Conservation (phyloP, 2,329 filamentous ascomycete species). For the Phoma herbarum region DNA sequence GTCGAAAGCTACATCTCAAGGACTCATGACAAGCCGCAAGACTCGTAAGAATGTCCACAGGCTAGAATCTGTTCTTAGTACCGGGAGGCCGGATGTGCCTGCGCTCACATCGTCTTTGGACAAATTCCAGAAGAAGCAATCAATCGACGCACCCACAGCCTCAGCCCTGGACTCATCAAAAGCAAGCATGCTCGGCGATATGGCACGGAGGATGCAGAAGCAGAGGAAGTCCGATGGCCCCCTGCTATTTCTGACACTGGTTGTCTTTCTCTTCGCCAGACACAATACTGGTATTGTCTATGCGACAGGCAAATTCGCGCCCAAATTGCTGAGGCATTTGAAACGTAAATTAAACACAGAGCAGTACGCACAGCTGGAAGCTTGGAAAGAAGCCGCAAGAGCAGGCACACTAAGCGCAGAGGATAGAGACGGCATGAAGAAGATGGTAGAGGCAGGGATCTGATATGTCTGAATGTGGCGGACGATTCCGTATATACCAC, state of each 20-base stretch:
- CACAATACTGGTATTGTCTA: slow-evolving; percentile 48
- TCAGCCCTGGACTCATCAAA: slow-evolving; percentile 32
- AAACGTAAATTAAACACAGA: slow-evolving; percentile 34
- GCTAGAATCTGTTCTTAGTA: slow-evolving; percentile 35
- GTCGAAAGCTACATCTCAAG: slow-evolving; percentile 42
- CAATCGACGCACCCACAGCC: slow-evolving; percentile 23
- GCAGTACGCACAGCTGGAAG: slow-evolving; percentile 44
- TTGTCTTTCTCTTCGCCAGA: slow-evolving; percentile 46
- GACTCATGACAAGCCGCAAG: slow-evolving; percentile 42
- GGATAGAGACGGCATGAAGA: slow-evolving; percentile 47
- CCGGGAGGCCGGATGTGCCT: slow-evolving; percentile 24
- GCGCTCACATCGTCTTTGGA: slow-evolving; percentile 32
- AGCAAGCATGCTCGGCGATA: slow-evolving; percentile 40
- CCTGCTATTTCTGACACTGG: slow-evolving; percentile 48
- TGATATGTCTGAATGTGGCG: slow-evolving; percentile 1
- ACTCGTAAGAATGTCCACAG: slow-evolving; percentile 44
- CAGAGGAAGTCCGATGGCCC: slow-evolving; percentile 48
- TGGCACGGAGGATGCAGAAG: slow-evolving; percentile 47
- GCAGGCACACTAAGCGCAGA: slow-evolving; percentile 40
- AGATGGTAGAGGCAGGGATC: slow-evolving; percentile 33
- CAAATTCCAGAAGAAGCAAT: slow-evolving; percentile 49
- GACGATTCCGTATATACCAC: not conserved
- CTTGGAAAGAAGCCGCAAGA: slow-evolving; percentile 52
- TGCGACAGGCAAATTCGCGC: slow-evolving; percentile 53
- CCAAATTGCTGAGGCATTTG: slow-evolving; percentile 50